Base-by-base conservation (phyloP, 2,329 filamentous ascomycete genomes). In the Stemphylium vesicarium region DNA sequence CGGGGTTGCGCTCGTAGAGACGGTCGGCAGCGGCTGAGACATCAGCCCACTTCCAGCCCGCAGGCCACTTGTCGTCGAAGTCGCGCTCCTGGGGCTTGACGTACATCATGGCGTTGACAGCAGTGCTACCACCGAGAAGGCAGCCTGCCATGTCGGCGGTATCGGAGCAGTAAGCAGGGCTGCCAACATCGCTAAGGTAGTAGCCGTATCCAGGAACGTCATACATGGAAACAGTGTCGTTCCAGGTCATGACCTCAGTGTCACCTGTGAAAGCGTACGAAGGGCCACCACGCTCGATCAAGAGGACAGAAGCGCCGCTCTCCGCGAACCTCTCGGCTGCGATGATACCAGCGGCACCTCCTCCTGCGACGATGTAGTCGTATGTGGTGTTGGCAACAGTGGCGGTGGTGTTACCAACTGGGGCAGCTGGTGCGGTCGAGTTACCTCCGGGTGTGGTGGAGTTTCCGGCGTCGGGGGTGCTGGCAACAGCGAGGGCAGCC, bases 71-170 rank as follows among this genome's bases (percentile, higher is more conserved):
- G 68, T 85, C 82, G 68, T 91, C 85, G 77, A 88, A 92, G 70
- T 92, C 89, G 6, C 62, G 56, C 18, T 69, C 62, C 18, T 72
- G 68, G 13, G 73, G 73, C 47, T 55, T 69, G 45, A 75, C 71
- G 29, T 65, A 72, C 67, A 73, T 75, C 64, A 72, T 65, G 13
- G 69, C 68, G 63, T 90, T 90, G 66, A 90, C 79, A 15, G 84
- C 82, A 1, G 84, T 87, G 3, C 85, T 84, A 41, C 88, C 88
- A 36, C 88, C 88, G 1, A 90, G 80, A 26, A 90, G 78, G 60
- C 88, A 91, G 7, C 87, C 88, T 9, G 86, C 85, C 84, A 88
- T 88, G 62, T 88, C 84, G 50, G 87, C 86, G n/a, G 84, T 85
- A 69, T 90, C 88, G 2, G 81, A 80, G 73, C 88, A 91, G 39